Conservation (phyloP, 73 alveolate species). For the Tetrahymena malaccensis region DNA sequence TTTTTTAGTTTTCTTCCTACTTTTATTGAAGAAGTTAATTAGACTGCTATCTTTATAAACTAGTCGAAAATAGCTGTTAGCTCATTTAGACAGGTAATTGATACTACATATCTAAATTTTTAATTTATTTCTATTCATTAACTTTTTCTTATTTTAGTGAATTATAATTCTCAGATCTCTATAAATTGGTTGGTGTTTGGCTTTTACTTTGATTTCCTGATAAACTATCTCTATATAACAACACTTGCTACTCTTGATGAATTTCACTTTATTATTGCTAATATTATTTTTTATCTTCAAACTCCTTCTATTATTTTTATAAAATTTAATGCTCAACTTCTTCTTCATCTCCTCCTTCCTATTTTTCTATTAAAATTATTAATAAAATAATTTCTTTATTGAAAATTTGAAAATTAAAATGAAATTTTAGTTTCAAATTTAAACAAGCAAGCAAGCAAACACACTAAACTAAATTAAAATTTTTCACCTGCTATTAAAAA, state of each 20-base stretch:
- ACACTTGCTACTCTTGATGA: neutral
- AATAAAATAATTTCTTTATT: neutral
- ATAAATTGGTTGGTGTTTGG: neutral
- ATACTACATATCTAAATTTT: neutral
- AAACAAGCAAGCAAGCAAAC: neutral
- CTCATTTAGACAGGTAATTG: neutral
- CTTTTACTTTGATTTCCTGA: neutral
- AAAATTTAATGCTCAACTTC: neutral
- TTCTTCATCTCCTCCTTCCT: neutral
- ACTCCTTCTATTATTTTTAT: neutral
- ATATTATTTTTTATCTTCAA: neutral
- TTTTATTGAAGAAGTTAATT: neutral
- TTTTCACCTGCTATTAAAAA: too few species aligned
- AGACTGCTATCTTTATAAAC: neutral
- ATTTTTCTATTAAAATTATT: neutral
- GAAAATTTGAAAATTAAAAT: too few species aligned
- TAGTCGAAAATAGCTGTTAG: neutral
- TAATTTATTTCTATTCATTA: neutral
- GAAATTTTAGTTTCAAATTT: neutral
- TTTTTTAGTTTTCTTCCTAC: neutral
- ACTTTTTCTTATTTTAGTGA: neutral
- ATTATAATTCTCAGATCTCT: neutral
- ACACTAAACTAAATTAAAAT: neutral
- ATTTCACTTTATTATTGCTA: too few species aligned
- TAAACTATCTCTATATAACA: neutral